A percentile compares a stretch with the other conserved stretches of the same genome.
Conservation (phyloP, 1,284 basidiomycete species). For the Tetrapyrgos nigripes region DNA sequence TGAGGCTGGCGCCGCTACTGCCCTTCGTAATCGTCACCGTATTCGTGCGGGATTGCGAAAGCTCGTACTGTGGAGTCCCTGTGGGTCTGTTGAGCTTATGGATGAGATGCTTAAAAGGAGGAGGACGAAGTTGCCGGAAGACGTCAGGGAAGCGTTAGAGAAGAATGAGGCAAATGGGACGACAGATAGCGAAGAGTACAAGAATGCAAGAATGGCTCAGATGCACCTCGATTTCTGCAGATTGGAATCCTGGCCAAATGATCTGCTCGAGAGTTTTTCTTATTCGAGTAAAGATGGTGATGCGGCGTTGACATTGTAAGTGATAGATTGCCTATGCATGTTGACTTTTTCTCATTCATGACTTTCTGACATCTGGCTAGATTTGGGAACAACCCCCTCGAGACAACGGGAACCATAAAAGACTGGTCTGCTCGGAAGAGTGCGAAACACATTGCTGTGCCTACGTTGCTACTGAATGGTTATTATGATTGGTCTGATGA, state of each 20-base stretch:
- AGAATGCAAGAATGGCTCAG: conserved; percentile 48
- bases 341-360: too few species aligned
- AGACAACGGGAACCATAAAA: conserved; percentile 49
- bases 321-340: too few species aligned
- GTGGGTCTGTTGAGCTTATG: conserved; percentile 48
- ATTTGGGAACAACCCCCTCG: conserved; percentile 43
- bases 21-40: too few species aligned
- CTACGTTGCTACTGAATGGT: conserved; percentile 59
- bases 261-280: neutral
- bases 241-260: conserved; percentile 49
- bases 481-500: conserved; percentile 56
- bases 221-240: conserved; percentile 52
- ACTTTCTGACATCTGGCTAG: too few species aligned
- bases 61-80: conserved; percentile 45
- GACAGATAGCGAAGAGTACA: conserved; percentile 50
- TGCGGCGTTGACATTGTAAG: too few species aligned
- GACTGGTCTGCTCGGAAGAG: conserved; percentile 52
- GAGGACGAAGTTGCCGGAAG: conserved; percentile 44
- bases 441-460: conserved; percentile 49
- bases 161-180: conserved; percentile 55
- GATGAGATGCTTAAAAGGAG: conserved; percentile 38
- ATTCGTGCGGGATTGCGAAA: conserved; percentile 42
- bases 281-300: too few species aligned
- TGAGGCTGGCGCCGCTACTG: too few species aligned
- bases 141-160: conserved; percentile 47